These are phyloP conservation scores for Chytriomyces sp. DNA, from an alignment of 192 early-diverging fungal species.

Conservation along the genomic window DNA sequence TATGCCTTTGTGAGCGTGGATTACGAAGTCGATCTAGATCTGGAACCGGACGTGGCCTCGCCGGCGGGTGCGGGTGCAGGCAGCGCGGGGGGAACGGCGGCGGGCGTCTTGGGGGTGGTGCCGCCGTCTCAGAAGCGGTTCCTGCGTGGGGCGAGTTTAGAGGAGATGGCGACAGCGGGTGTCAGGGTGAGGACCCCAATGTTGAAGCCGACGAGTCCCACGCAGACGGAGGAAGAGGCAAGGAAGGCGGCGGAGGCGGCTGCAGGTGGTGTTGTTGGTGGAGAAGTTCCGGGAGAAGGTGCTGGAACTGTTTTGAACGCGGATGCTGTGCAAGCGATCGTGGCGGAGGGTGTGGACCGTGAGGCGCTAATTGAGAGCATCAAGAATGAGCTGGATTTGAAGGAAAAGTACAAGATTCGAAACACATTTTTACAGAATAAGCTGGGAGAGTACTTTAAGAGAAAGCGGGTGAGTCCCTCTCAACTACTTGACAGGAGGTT, in stretches of 20 bases:
- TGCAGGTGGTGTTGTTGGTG: background rate
- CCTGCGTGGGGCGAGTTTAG: slow-evolving; percentile 13
- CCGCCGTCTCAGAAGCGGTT: background rate
- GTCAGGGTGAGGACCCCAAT: slow-evolving; percentile 29
- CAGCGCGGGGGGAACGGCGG: background rate
- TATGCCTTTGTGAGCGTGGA: slow-evolving; percentile 37
- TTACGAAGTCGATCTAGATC: slow-evolving; percentile 31
- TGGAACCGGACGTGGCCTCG: slow-evolving; percentile 1
- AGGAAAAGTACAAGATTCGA: slow-evolving; percentile 43
- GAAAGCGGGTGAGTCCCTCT: slow-evolving; percentile 51
- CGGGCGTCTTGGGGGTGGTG: slow-evolving; percentile 2
- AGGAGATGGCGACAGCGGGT: background rate
- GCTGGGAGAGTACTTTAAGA: slow-evolving; percentile 56
- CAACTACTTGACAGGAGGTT: background rate
- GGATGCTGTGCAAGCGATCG: slow-evolving; percentile 9
- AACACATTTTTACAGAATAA: slow-evolving; percentile 57
- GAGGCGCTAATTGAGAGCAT: slow-evolving; percentile 48
- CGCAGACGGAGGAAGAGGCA: slow-evolving; percentile 4
- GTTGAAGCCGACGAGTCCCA: slow-evolving; percentile 33
- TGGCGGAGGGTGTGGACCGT: slow-evolving; percentile 41
- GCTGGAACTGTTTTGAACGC: background rate
- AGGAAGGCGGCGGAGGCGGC: slow-evolving; percentile 8
- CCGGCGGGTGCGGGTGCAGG: background rate
- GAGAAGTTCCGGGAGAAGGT: background rate
- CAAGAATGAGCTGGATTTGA: slow-evolving; percentile 42